A percentile compares a stretch with the other conserved stretches of the same genome.
Evolutionary conservation across 495 filamentous ascomycete genomes (phyloP).

Genomic region (Penicillium paxilli): DNA sequence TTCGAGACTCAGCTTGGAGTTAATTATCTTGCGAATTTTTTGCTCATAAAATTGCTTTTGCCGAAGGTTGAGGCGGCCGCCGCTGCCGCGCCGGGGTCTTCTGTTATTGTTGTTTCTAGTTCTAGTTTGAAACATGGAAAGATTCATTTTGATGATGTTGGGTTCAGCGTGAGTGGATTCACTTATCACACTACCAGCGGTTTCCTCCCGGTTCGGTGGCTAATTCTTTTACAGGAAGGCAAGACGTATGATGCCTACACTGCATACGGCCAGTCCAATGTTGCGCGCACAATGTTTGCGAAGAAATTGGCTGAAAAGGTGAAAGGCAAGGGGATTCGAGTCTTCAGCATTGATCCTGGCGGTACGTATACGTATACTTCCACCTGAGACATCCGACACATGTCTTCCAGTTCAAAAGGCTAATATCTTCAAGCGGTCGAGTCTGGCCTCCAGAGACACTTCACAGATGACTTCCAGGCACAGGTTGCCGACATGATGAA

Average conservation of each 20-base stretch:
- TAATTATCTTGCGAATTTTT: slow-evolving; percentile 24
- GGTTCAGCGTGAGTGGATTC: slow-evolving; percentile 13
- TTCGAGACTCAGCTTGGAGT: slow-evolving; percentile 21
- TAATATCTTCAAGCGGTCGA: slow-evolving; percentile 10
- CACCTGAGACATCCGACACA: too few species aligned
- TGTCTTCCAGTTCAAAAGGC: neutral
- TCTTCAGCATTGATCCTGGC: slow-evolving; percentile 23
- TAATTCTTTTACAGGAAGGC: slow-evolving; percentile 10
- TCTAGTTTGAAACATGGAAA: slow-evolving; percentile 9
- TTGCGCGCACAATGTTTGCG: slow-evolving; percentile 22
- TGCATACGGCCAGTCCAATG: slow-evolving; percentile 21
- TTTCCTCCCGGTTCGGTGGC: too few species aligned
- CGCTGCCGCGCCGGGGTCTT: too few species aligned
- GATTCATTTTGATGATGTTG: slow-evolving; percentile 18
- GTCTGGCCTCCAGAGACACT: slow-evolving; percentile 17
- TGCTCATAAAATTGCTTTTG: slow-evolving; percentile 20
- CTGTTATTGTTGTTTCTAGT: slow-evolving; percentile 20
- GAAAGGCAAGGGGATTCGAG: slow-evolving; percentile 14
- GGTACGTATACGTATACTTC: slow-evolving; percentile 5
- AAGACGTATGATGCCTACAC: slow-evolving; percentile 11
- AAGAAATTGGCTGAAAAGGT: slow-evolving; percentile 18
- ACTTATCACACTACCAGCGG: too few species aligned
- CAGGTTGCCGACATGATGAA: slow-evolving; percentile 12
- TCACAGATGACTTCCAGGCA: neutral
- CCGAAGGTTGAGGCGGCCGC: slow-evolving; percentile 19